phyloP scores from a whole-genome alignment of 331 rosid species.

The Pyrus hybrid region DNA sequence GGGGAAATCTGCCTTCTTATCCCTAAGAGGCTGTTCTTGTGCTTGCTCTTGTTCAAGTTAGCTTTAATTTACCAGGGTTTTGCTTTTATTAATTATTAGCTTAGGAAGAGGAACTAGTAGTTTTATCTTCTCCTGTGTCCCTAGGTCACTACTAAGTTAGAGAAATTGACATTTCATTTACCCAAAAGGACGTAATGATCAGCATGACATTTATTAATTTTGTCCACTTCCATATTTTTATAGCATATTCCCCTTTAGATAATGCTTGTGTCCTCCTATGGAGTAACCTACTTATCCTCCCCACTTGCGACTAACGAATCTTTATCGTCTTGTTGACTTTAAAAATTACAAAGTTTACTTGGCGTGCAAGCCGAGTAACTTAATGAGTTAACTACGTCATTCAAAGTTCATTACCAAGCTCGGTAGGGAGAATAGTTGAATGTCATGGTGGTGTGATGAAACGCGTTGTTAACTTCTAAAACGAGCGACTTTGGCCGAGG shows the following conservation, averaged over 20 bases:
- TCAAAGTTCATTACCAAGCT: too few species aligned
- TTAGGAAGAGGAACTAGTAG: not conserved
- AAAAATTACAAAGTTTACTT: too few species aligned
- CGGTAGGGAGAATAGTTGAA: too few species aligned
- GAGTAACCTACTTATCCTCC: too few species aligned
- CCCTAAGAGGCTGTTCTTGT: conserved; percentile 7
- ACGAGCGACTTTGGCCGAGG: too few species aligned
- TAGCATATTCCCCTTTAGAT: not conserved
- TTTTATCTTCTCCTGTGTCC: not conserved
- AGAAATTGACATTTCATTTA: not conserved
- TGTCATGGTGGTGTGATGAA: too few species aligned
- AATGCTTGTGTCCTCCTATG: too few species aligned
- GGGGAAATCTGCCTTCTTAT: conserved; percentile 39
- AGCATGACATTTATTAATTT: not conserved
- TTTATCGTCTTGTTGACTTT: too few species aligned
- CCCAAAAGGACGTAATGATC: not conserved
- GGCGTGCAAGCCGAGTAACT: too few species aligned
- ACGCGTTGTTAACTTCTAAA: too few species aligned
- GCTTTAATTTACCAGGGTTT: not conserved
- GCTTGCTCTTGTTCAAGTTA: not conserved
- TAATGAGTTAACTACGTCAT: too few species aligned
- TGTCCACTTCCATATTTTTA: not conserved
- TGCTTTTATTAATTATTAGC: not conserved
- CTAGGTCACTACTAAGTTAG: not conserved
- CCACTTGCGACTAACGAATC: too few species aligned